These are phyloP conservation scores for Sphaceloma murrayae DNA, from an alignment of 2,329 filamentous ascomycete species.

Conservation along the genomic window DNA sequence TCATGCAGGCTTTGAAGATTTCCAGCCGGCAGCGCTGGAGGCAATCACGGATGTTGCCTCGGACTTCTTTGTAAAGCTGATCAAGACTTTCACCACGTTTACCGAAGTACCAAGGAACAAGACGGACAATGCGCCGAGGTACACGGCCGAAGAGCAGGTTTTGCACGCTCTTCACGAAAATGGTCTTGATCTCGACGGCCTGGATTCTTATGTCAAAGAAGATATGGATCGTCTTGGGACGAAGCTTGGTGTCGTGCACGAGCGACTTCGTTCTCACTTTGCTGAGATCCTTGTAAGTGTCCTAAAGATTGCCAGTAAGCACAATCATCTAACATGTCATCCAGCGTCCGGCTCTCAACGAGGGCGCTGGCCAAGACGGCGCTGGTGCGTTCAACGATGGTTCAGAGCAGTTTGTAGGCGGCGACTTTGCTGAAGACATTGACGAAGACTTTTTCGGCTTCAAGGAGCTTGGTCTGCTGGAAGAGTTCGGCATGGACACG, in stretches of 20 bases:
- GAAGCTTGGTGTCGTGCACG: conserved; percentile 76
- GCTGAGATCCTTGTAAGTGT: conserved; percentile 64
- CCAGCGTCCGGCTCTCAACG: conserved; percentile 68
- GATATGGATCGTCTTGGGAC: conserved; percentile 78
- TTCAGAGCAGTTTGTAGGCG: conserved; percentile 91
- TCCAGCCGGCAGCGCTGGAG: conserved; percentile 88
- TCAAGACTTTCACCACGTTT: conserved; percentile 70
- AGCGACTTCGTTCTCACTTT: conserved; percentile 87
- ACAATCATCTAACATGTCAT: neutral
- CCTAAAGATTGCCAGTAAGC: neutral
- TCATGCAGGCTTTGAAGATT: conserved; percentile 91
- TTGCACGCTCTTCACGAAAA: conserved; percentile 78
- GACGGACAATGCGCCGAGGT: conserved; percentile 46
- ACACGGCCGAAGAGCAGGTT: conserved; percentile 74
- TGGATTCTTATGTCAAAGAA: conserved; percentile 84
- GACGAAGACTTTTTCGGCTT: conserved; percentile 99
- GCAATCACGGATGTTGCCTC: conserved; percentile 79
- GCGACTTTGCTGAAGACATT: conserved; percentile 95
- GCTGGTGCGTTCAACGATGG: conserved; percentile 90
- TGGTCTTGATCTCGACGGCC: conserved; percentile 67
- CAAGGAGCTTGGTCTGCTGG: conserved; percentile 84
- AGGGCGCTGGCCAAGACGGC: conserved; percentile 66
- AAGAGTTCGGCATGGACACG: conserved; percentile 77
- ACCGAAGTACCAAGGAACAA: conserved; percentile 61
- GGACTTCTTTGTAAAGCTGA: conserved; percentile 81